phyloP scores from a whole-genome alignment of 2,329 filamentous ascomycete genomes.

The Pseudogymnoascus sp. region DNA sequence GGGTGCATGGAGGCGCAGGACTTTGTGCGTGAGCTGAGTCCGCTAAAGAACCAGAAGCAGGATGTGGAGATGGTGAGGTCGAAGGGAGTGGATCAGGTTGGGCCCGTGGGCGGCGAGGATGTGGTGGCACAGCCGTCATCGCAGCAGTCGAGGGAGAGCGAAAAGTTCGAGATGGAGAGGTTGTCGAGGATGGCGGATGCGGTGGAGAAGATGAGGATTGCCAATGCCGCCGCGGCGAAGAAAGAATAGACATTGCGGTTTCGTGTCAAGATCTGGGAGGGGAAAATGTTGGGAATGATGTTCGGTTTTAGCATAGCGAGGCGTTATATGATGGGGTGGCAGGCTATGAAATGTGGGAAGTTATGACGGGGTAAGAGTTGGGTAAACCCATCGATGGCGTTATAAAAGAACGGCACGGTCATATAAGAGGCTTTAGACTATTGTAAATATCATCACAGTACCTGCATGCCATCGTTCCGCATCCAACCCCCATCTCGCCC shows the following conservation, averaged over 20 bases:
- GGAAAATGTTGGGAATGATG: not conserved
- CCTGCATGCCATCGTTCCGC: not conserved
- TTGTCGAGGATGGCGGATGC: constrained; percentile 4
- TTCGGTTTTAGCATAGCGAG: constrained; percentile 2
- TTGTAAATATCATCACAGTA: constrained; percentile 3
- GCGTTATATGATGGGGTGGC: not conserved
- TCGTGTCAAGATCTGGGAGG: not conserved
- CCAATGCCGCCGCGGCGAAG: not conserved
- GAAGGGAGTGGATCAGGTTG: not conserved
- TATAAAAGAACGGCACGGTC: not conserved
- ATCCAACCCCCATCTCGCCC: not conserved
- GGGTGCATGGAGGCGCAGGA: constrained; percentile 65
- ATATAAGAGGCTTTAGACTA: constrained; percentile 2
- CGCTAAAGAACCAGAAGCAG: constrained; percentile 11
- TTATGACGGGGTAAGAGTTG: not conserved
- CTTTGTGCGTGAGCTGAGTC: constrained; percentile 50
- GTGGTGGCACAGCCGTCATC: not conserved
- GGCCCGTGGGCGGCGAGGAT: not conserved
- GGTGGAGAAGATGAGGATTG: constrained; percentile 7
- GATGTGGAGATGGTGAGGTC: constrained; percentile 6
- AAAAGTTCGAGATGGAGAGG: not conserved
- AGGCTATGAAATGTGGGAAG: not conserved
- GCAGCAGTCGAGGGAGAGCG: not conserved
- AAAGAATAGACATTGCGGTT: not conserved
- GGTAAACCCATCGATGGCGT: not conserved